A percentile compares a stretch with the other conserved stretches of the same genome.
Evolutionary conservation across 2,329 filamentous ascomycete species (phyloP).

Genomic region (Arthrinium puccinioides): DNA sequence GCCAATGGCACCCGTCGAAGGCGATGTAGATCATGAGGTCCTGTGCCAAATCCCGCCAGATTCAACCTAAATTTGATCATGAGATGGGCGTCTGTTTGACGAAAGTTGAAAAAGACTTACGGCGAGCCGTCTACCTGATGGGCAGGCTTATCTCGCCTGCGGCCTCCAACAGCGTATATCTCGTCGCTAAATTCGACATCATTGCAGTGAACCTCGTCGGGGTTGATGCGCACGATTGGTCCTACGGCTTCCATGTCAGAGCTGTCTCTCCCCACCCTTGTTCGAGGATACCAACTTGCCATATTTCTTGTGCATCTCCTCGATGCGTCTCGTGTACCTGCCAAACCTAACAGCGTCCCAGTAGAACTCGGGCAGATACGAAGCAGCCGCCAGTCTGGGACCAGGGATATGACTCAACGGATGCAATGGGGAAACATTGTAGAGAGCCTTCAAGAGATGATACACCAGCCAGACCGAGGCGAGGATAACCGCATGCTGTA

Average conservation of each 20-base stretch:
- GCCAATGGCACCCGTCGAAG: conserved; percentile 13
- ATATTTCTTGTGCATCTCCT: conserved; percentile 28
- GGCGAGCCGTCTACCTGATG: conserved; percentile 2
- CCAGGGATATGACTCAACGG: conserved; percentile 29
- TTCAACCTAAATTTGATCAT: not conserved
- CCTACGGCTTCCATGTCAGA: not conserved
- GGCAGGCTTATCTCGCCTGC: conserved; percentile 2
- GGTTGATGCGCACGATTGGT: conserved; percentile 3
- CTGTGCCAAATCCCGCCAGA: conserved; percentile 5
- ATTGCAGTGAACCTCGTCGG: conserved; percentile 4
- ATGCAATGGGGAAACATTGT: conserved; percentile 32
- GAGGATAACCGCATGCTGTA: no score
- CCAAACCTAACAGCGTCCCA: conserved; percentile 28
- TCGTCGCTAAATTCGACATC: conserved; percentile 2
- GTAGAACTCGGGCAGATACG: conserved; percentile 29
- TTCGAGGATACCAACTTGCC: conserved; percentile 13
- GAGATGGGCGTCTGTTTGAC: not conserved
- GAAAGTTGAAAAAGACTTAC: not conserved
- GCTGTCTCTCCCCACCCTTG: not conserved
- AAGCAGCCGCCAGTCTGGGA: conserved; percentile 26
- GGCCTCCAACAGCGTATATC: conserved; percentile 2
- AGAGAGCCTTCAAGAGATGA: conserved; percentile 18
- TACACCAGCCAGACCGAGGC: no score
- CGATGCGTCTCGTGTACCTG: conserved; percentile 25
- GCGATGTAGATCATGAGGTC: conserved; percentile 18